Conservation (phyloP, 305 asterid genomes). For the Andrographis paniculata region DNA sequence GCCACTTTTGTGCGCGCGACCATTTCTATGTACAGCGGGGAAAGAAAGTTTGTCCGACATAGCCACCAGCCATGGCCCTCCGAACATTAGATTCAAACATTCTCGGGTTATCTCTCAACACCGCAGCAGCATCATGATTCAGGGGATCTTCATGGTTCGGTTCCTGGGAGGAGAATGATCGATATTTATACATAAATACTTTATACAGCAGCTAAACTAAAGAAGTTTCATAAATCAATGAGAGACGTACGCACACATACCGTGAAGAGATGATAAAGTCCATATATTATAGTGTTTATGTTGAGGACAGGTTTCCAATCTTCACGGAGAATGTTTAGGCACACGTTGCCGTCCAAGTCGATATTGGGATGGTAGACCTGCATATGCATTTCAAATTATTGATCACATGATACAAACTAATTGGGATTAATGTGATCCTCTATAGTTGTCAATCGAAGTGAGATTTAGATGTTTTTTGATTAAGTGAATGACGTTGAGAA, state of each 20-base stretch:
- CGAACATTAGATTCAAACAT: constrained; percentile 43
- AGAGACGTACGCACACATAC: not conserved
- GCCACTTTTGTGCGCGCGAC: too few relatives aligned
- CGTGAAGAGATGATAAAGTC: constrained; percentile 31
- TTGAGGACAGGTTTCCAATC: constrained; percentile 97
- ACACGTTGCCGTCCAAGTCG: constrained; percentile 93
- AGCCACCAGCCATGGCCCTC: constrained; percentile 55
- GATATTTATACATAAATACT: too few relatives aligned
- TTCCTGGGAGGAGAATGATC: constrained; percentile 30
- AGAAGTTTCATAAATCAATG: not conserved
- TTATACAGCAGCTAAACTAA: too few relatives aligned
- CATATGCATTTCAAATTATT: too few relatives aligned
- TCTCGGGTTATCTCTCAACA: constrained; percentile 50
- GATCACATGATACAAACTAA: too few relatives aligned
- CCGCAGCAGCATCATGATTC: constrained; percentile 56
- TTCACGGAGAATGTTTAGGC: constrained; percentile 96
- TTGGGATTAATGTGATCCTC: too few relatives aligned
- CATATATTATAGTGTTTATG: constrained; percentile 81
- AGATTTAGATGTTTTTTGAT: too few relatives aligned
- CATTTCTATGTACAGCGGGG: constrained; percentile 46
- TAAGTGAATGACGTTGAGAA: too few relatives aligned
- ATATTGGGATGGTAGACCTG: constrained; percentile 99
- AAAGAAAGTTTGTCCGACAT: constrained; percentile 45
- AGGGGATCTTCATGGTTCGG: constrained; percentile 60
- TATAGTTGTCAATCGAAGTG: constrained; percentile 5